Evolutionary conservation across 768 basidiomycete species (phyloP).

Genomic region (Amanita rubescens): DNA sequence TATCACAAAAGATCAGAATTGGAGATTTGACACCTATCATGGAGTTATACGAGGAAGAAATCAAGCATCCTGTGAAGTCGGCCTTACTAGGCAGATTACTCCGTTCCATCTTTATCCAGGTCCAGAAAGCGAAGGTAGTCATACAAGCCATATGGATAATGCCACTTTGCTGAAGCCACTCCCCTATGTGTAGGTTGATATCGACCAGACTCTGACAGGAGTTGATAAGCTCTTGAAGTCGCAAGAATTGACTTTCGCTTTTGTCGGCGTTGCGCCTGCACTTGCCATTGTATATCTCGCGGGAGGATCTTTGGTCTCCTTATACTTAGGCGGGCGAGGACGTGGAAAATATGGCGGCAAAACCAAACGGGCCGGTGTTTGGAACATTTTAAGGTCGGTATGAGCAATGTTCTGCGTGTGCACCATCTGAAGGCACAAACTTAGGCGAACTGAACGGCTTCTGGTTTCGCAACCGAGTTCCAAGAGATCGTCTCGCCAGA

Average conservation of each 20-base stretch:
- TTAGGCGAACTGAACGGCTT: slow-evolving; percentile 62
- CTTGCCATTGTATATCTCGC: slow-evolving; percentile 70
- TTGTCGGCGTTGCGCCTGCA: slow-evolving; percentile 92
- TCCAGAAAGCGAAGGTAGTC: slow-evolving; percentile 88
- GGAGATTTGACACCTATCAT: slow-evolving; percentile 88
- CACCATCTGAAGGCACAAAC: neutral
- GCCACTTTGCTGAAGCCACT: neutral
- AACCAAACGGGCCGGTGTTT: slow-evolving; percentile 45
- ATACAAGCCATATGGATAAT: neutral
- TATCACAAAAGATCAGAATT: slow-evolving; percentile 58
- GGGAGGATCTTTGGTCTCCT: slow-evolving; percentile 41
- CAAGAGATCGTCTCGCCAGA: slow-evolving; percentile 6
- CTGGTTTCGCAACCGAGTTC: slow-evolving; percentile 40
- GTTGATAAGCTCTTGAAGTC: slow-evolving; percentile 93
- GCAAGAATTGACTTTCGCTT: slow-evolving; percentile 93
- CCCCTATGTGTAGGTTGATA: slow-evolving; percentile 61
- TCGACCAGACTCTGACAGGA: slow-evolving; percentile 82
- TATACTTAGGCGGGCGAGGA: slow-evolving; percentile 46
- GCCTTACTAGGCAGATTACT: slow-evolving; percentile 75
- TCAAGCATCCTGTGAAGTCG: slow-evolving; percentile 79
- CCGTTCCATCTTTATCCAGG: slow-evolving; percentile 81
- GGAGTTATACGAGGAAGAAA: slow-evolving; percentile 85
- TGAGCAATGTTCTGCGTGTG: neutral
- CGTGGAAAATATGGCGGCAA: slow-evolving; percentile 52
- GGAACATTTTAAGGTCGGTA: slow-evolving; percentile 62